Percentiles rank a stretch among this genome's conserved stretches.
These are phyloP conservation scores for Penicillium verhagenii DNA, from an alignment of 495 filamentous ascomycete genomes.

Conservation along the genomic window DNA sequence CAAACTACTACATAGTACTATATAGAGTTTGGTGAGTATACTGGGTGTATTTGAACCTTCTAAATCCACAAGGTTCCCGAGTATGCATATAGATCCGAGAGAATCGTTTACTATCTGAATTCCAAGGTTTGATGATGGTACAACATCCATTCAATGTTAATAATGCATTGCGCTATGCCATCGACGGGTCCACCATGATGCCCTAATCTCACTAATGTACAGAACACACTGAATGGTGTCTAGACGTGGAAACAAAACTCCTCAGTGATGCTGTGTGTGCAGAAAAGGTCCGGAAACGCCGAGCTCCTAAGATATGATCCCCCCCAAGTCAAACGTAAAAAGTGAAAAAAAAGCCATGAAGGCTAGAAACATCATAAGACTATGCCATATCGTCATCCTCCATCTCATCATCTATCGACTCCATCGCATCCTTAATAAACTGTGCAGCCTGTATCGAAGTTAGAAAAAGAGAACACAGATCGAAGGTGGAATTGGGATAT, in stretches of 20 bases:
- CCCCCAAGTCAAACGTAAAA: constrained; percentile 10
- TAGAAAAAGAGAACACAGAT: background rate
- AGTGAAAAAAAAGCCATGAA: constrained; percentile 7
- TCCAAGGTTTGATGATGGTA: no score
- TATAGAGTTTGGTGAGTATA: no score
- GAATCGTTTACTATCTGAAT: background rate
- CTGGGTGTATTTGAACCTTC: no score
- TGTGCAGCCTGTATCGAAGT: constrained; percentile 66
- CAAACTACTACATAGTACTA: no score
- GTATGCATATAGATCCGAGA: no score
- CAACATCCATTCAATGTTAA: no score
- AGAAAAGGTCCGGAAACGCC: constrained; percentile 27
- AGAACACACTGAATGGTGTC: constrained; percentile 34
- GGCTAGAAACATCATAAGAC: constrained; percentile 19
- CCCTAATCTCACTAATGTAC: constrained; percentile 42
- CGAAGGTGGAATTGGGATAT: background rate
- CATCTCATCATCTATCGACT: constrained; percentile 79
- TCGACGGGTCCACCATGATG: constrained; percentile 9
- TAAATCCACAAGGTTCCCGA: no score
- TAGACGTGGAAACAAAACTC: constrained; percentile 35
- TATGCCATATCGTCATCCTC: constrained; percentile 62
- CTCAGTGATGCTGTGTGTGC: constrained; percentile 41
- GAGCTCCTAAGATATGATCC: constrained; percentile 17
- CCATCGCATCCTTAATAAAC: constrained; percentile 91
- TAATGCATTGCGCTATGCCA: constrained; percentile 17